Evolutionary conservation across 805 yeast species (phyloP), one percentile per base, ranked within the genome.

Genomic region (Dipodascus albidus): DNA sequence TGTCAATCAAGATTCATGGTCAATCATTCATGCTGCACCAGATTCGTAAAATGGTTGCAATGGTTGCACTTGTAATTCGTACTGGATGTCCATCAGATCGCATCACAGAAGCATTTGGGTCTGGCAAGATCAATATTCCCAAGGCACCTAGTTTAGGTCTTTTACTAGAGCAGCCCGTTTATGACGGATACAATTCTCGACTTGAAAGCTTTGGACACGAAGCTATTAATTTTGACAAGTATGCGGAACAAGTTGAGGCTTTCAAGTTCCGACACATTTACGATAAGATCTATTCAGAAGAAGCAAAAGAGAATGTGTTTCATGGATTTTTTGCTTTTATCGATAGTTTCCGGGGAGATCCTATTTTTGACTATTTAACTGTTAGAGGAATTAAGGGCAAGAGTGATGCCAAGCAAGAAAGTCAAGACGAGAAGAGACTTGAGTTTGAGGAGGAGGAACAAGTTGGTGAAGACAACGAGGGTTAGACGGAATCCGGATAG

Each of bases 1-100:
- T 87, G 1, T 87, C 96, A 1, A 84, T 93, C 63, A 90, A 91
- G 72, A 87, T 93, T 59, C 99, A 93, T 67, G 99, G 99, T 4
- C 99, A 93, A 71, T 87, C 96, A 2, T 93, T 93, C 69, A 93
- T 93, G 98, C 76, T 93, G 58, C 98, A 91, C 70, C 99, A 91
- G 75, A 93, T 93, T 64, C 82, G 99, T 66, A 93, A 93, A 67
- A 93, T 93, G 98, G 87, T 93, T 55, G 91, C 96, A 21, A 84
- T 91, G 95, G 96, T 95, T 1, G 80, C 90, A 0, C 74, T 91
- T 54, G 80, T 86, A 17, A 82, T 91, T 21, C 78, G 99, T 64
- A 82, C 93, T 19, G 93, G 96, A 9, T 81, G 90, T 64, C 96
- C 97, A 2, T 64, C 79, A 31, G 77, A 77, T 23, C 80, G 96